phyloP scores from a whole-genome alignment of 73 alveolate genomes.

The Stentor roeselii region DNA sequence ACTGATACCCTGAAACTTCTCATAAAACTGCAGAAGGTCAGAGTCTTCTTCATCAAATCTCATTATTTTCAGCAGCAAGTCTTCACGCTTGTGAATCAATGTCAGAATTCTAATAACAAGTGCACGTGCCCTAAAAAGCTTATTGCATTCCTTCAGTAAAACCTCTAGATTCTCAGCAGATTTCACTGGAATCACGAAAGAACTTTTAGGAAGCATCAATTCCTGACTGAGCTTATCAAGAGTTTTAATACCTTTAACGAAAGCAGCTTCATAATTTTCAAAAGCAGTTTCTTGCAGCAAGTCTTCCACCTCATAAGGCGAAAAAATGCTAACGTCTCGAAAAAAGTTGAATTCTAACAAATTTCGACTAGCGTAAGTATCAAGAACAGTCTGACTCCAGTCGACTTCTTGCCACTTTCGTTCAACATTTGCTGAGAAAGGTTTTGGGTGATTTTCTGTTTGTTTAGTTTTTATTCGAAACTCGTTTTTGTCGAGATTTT shows the following conservation, averaged over 20 bases:
- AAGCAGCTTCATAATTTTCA: not conserved
- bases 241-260: not conserved
- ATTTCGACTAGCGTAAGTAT: not conserved
- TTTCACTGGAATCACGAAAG: not conserved
- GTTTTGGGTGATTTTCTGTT: not conserved
- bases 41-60: not conserved
- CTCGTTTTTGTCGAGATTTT: not conserved
- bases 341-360: conserved; percentile 1
- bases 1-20: not conserved
- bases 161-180: not conserved
- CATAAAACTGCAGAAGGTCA: not conserved
- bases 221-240: not conserved
- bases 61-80: not conserved
- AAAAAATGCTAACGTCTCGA: not conserved
- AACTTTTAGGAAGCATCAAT: not conserved
- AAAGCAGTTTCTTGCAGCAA: not conserved
- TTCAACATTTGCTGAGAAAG: not conserved
- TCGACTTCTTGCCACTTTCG: not conserved
- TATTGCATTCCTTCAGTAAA: not conserved
- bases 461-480: no score
- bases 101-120: not conserved
- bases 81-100: conserved; percentile 4
- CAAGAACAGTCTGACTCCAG: not conserved
- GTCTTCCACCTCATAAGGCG: not conserved
- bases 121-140: not conserved